A percentile compares a stretch with the other conserved stretches of the same genome.
Evolutionary conservation across 306 rosid genomes (phyloP).

Genomic region (Inga laurina): DNA sequence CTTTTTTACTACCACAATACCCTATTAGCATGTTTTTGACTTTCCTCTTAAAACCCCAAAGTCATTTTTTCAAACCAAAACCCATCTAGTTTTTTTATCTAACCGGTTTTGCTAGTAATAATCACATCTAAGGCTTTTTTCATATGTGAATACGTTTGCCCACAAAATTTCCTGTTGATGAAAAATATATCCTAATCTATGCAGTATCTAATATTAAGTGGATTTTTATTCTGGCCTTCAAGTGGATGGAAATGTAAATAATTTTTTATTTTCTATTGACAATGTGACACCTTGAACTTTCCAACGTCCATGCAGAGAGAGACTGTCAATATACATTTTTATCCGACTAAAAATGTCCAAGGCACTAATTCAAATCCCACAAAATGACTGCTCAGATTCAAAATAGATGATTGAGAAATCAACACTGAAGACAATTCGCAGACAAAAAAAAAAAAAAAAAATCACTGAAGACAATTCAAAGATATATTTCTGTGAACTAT

Average conservation of each 20-base stretch:
- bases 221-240: too few relatives aligned
- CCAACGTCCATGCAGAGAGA: constrained; percentile 8
- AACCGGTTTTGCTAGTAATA: not conserved
- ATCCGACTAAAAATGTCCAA: not conserved
- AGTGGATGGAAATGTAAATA: not conserved
- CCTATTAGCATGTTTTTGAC: too few relatives aligned
- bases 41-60: not conserved
- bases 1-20: too few relatives aligned
- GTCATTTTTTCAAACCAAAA: not conserved
- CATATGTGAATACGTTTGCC: not conserved
- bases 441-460: too few relatives aligned
- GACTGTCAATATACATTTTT: not conserved
- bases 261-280: constrained; percentile 9
- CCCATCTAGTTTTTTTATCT: not conserved
- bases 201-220: constrained; percentile 9
- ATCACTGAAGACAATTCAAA: not conserved
- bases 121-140: too few relatives aligned
- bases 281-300: constrained; percentile 14
- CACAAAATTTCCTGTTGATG: not conserved
- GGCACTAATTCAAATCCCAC: not conserved
- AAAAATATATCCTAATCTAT: not conserved
- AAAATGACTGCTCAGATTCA: not conserved
- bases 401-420: not conserved
- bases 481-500: constrained; percentile 6
- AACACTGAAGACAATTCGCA: too few relatives aligned